These are phyloP conservation scores for Friedmanniomyces simplex DNA, from an alignment of 495 filamentous ascomycete genomes.

Conservation along the genomic window DNA sequence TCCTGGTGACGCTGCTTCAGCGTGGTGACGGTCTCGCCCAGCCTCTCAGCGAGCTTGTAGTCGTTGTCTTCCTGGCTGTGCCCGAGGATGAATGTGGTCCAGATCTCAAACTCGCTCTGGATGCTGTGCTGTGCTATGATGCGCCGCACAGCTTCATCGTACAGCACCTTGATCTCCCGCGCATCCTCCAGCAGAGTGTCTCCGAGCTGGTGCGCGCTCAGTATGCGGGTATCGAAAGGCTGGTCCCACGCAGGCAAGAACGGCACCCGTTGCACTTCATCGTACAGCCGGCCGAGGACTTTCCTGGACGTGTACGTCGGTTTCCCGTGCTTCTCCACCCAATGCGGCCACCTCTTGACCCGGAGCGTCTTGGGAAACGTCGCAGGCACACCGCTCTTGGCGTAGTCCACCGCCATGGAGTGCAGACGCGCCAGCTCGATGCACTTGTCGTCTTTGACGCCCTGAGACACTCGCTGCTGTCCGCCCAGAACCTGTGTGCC, in stretches of 20 bases:
- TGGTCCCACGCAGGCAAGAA: constrained; percentile 59
- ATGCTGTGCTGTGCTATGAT: constrained; percentile 84
- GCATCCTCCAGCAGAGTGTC: constrained; percentile 47
- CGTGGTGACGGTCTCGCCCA: constrained; percentile 51
- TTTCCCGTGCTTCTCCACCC: constrained; percentile 59
- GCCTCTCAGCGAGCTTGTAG: constrained; percentile 78
- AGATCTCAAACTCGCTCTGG: constrained; percentile 82
- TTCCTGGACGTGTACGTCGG: constrained; percentile 55
- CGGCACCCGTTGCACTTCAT: constrained; percentile 54
- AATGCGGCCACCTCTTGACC: constrained; percentile 66
- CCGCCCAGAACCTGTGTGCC: constrained; percentile 72
- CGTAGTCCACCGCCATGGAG: constrained; percentile 85
- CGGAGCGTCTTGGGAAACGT: constrained; percentile 50
- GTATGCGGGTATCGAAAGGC: constrained; percentile 68
- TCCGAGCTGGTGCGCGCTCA: constrained; percentile 49
- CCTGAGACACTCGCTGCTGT: constrained; percentile 40
- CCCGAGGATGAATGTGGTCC: constrained; percentile 68
- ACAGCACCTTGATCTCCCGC: constrained; percentile 57
- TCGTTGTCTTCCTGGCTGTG: constrained; percentile 56
- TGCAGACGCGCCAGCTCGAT: constrained; percentile 69
- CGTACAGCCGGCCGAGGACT: constrained; percentile 76
- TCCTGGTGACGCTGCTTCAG: constrained; percentile 59
- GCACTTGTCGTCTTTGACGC: constrained; percentile 61
- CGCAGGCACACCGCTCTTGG: constrained; percentile 76
- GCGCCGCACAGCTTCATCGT: constrained; percentile 65